phyloP scores from a whole-genome alignment of 2,329 filamentous ascomycete genomes.

The Byssochlamys sp. region DNA sequence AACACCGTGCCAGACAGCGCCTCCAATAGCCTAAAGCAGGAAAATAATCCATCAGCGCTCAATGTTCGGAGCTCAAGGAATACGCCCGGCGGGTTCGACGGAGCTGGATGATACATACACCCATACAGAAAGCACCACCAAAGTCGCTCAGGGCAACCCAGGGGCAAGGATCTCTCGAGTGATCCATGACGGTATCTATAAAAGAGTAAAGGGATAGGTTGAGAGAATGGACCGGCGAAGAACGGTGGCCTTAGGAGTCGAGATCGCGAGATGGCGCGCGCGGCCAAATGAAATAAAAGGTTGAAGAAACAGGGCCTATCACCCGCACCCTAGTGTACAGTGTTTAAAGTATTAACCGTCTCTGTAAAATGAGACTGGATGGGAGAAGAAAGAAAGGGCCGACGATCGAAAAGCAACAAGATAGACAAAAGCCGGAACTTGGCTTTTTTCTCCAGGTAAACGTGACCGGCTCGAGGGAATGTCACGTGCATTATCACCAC shows the following conservation, averaged over 20 bases:
- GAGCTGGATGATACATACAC: conserved; percentile 50
- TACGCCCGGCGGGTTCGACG: not conserved
- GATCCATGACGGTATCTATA: conserved; percentile 58
- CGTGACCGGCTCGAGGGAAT: not conserved
- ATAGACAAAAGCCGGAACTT: not conserved
- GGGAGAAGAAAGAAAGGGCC: not conserved
- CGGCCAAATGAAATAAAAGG: not conserved
- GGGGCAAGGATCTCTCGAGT: conserved; percentile 90
- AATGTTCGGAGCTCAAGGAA: conserved; percentile 2
- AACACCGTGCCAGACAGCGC: conserved; percentile 89
- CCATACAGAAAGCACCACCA: conserved; percentile 93
- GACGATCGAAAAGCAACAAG: not conserved
- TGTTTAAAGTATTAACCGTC: not conserved
- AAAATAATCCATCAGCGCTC: conserved; percentile 17
- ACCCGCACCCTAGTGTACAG: not conserved
- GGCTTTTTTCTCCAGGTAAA: not conserved
- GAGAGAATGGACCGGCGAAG: not conserved
- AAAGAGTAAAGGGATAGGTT: not conserved
- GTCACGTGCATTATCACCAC: not conserved
- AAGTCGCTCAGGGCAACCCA: conserved; percentile 97
- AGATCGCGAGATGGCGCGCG: not conserved
- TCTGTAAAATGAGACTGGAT: not conserved
- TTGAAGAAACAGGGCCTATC: not conserved
- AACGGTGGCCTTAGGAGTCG: not conserved
- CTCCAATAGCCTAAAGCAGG: conserved; percentile 55